These are phyloP conservation scores for Nicotiana rustica DNA, from an alignment of 305 asterid species.

Conservation along the genomic window DNA sequence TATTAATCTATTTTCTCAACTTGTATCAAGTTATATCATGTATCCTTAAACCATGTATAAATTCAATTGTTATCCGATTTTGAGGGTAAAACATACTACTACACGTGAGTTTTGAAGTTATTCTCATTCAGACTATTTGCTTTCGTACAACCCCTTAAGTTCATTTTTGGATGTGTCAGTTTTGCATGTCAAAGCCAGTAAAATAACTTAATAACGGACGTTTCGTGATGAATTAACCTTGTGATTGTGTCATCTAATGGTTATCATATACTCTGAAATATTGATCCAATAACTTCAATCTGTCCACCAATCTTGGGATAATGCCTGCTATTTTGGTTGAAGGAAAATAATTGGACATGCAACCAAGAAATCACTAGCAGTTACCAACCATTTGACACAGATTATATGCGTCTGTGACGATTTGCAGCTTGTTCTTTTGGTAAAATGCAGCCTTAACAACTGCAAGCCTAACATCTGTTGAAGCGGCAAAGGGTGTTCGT, in stretches of 20 bases:
- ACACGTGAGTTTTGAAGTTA: too few species aligned
- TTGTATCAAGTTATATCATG: too few species aligned
- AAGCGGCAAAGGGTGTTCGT: neutral
- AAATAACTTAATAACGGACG: neutral
- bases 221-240: neutral
- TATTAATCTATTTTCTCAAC: too few species aligned
- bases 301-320: too few species aligned
- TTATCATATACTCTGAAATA: neutral
- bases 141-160: neutral
- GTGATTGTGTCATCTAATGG: neutral
- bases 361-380: neutral
- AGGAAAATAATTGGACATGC: neutral
- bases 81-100: too few species aligned
- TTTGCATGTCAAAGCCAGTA: conserved; percentile 3
- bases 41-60: too few species aligned
- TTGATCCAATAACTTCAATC: too few species aligned
- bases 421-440: neutral
- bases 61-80: too few species aligned
- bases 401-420: neutral
- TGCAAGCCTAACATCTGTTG: too few species aligned
- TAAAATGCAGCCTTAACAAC: too few species aligned
- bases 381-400: neutral
- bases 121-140: neutral
- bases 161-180: neutral
- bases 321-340: neutral